Percentiles rank a stretch among this genome's conserved stretches.
phyloP scores from a whole-genome alignment of 495 filamentous ascomycete species.

The Bacidia gigantensis region DNA sequence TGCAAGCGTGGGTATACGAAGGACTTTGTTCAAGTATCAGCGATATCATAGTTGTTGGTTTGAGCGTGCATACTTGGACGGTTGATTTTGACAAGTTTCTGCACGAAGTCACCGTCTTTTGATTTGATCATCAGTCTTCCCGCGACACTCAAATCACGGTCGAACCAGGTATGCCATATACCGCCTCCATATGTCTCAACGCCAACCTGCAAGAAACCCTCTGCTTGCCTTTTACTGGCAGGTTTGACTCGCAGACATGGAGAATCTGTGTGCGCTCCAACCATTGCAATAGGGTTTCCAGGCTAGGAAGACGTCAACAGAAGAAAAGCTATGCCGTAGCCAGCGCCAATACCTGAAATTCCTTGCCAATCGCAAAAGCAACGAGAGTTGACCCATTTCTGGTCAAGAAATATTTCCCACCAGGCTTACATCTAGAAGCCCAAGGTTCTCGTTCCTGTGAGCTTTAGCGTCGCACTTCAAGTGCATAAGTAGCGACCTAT shows the following conservation, averaged over 20 bases:
- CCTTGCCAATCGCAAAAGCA: constrained; percentile 83
- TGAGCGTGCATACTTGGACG: constrained; percentile 45
- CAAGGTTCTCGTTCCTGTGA: constrained; percentile 74
- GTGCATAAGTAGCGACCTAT: not conserved
- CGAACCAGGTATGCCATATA: constrained; percentile 71
- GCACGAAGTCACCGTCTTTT: constrained; percentile 57
- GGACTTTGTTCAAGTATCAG: constrained; percentile 32
- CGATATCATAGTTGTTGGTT: not conserved
- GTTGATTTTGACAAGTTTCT: constrained; percentile 82
- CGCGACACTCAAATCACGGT: constrained; percentile 83
- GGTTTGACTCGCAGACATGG: constrained; percentile 85
- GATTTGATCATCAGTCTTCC: constrained; percentile 74
- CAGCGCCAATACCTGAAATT: constrained; percentile 52
- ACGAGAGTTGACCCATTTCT: constrained; percentile 88
- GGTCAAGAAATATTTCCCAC: constrained; percentile 92
- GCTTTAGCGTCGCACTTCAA: not conserved
- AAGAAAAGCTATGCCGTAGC: not conserved
- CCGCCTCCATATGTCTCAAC: constrained; percentile 96
- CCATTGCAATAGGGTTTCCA: constrained; percentile 86
- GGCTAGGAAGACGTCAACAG: constrained; percentile 32
- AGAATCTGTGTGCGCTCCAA: constrained; percentile 95
- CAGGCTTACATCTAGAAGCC: constrained; percentile 63
- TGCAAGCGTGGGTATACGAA: constrained; percentile 82
- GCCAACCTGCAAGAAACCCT: constrained; percentile 89
- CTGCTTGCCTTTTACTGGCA: constrained; percentile 70